These are phyloP conservation scores for Zymoseptoria brevis DNA, from an alignment of 2,329 filamentous ascomycete species.

Conservation along the genomic window DNA sequence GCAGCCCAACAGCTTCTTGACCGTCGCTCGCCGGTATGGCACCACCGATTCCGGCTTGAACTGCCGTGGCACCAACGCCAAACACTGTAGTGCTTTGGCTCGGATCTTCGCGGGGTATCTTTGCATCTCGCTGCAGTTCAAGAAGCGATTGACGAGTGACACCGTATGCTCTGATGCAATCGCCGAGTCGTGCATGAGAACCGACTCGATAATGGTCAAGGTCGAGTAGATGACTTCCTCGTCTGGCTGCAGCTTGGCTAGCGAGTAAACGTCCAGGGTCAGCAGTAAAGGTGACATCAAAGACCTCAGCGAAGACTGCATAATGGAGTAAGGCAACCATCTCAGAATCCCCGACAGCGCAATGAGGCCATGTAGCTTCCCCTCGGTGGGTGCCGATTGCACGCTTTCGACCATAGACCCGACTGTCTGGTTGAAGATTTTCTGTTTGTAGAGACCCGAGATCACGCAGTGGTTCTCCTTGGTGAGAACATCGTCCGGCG, in stretches of 20 bases:
- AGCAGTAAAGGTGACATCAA: slow-evolving; percentile 56
- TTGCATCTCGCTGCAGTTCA: slow-evolving; percentile 34
- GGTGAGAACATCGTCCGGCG: slow-evolving; percentile 53
- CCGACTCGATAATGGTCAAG: slow-evolving; percentile 50
- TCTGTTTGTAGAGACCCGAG: slow-evolving; percentile 56
- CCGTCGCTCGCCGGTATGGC: slow-evolving; percentile 49
- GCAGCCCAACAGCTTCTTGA: slow-evolving; percentile 46
- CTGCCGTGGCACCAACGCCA: slow-evolving; percentile 41
- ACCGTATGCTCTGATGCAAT: slow-evolving; percentile 48
- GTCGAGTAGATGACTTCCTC: slow-evolving; percentile 52
- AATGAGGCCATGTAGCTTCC: slow-evolving; percentile 54
- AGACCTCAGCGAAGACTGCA: slow-evolving; percentile 50
- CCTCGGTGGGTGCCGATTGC: slow-evolving; percentile 35
- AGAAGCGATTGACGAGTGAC: slow-evolving; percentile 49
- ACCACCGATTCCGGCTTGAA: slow-evolving; percentile 46
- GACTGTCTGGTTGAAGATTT: slow-evolving; percentile 52
- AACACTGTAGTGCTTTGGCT: slow-evolving; percentile 40
- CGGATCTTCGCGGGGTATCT: slow-evolving; percentile 37
- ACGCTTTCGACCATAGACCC: slow-evolving; percentile 50
- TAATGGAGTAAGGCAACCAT: slow-evolving; percentile 51
- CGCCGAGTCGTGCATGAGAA: slow-evolving; percentile 50
- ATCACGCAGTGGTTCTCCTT: slow-evolving; percentile 55
- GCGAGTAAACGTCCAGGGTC: slow-evolving; percentile 45
- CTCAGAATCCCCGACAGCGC: slow-evolving; percentile 55
- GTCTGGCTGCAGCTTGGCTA: slow-evolving; percentile 24